These are phyloP conservation scores for Tetrahymena thermophila DNA, from an alignment of 73 alveolate species.

Conservation along the genomic window DNA sequence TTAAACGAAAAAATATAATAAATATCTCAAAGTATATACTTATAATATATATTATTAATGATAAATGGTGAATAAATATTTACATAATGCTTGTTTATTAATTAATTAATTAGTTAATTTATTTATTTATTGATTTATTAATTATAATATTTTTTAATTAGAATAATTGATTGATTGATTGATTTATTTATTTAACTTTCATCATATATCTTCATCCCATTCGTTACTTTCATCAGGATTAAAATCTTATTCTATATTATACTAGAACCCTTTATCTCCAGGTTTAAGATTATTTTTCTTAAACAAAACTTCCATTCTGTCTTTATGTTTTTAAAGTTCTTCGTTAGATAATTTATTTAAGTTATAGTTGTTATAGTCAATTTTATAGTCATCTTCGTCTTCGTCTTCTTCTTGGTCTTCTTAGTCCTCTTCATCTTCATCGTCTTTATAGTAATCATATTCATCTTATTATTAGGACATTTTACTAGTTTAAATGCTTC, in stretches of 20 bases:
- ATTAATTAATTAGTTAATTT: no score
- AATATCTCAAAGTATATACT: no score
- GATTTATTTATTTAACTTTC: no score
- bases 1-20: no score
- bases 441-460: background rate
- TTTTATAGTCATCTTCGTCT: background rate
- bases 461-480: background rate
- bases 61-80: no score
- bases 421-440: background rate
- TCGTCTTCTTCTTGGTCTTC: background rate
- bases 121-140: no score
- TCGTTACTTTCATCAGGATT: slow-evolving; percentile 56
- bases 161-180: no score
- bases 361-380: slow-evolving; percentile 36
- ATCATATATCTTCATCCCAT: slow-evolving; percentile 68
- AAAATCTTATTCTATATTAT: slow-evolving; percentile 73
- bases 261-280: slow-evolving; percentile 72
- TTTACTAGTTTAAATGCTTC: background rate
- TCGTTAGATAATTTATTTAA: slow-evolving; percentile 47
- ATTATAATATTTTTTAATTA: no score
- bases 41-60: no score
- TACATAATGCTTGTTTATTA: no score
- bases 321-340: slow-evolving; percentile 44
- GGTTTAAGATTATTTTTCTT: slow-evolving; percentile 66
- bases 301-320: slow-evolving; percentile 71